Base-by-base conservation (phyloP, 1,284 basidiomycete genomes). In the Ustilago loliicola region DNA sequence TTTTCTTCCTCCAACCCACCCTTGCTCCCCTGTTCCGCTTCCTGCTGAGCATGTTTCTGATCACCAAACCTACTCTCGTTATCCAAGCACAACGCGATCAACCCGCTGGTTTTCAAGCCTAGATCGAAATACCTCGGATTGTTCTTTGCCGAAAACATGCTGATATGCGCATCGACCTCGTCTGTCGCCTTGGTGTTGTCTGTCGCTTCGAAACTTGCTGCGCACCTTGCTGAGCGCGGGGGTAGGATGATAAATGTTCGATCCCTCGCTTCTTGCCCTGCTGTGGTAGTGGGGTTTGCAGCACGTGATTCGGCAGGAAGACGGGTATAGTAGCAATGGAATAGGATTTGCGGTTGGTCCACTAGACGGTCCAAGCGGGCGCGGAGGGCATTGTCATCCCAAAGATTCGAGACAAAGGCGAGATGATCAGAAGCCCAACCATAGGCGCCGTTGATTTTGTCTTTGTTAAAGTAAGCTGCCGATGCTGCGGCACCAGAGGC, bases 51-150 rank as follows among this genome's bases (percentile, higher is more conserved):
- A 10, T 74, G 36, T 2, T 62, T 30, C 55, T 80, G 79, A 55
- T 80, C 66, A 0, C 79, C 79, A 40, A 38, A 77, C 42, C 67
- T 38, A 25, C 21, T 27, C 53, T 80, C 79, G 54, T 80, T 80
- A 19, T 79, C 79, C 48, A 80, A 42, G 55, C 75, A 73, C 4
- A 69, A 50, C 0, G 66, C 77, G 1, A 76, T 73, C 54, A 72
- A 51, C 5, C 50, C 68, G 25, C 56, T 63, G 10, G 67, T 68
- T 48, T 68, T 70, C 30, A 81, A 87, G 0, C 94, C 95, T 3
- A 98, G 88, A 73, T 91, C 91, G 85, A 96, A 96, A 86, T 95
- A 97, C 21, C 93, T 93, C 76, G 95, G 93, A 80, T 96, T 96
- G n/a, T 90, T 91, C 74, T 89, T 89, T 6, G 90, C 89, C 72